Evolutionary conservation across 495 filamentous ascomycete species (phyloP).

Genomic region (Penicillium bovifimosum): DNA sequence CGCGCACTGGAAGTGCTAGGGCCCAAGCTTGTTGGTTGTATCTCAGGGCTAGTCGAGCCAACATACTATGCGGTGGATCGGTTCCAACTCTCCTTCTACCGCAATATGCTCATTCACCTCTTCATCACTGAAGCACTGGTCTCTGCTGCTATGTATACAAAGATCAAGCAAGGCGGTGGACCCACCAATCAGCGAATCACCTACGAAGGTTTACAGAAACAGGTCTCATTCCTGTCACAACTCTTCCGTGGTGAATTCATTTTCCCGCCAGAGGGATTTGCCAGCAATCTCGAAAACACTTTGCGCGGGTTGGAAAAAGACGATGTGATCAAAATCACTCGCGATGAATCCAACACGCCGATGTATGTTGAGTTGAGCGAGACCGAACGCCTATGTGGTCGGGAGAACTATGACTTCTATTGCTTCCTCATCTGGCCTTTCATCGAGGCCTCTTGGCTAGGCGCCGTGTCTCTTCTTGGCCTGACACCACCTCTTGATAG

Average conservation of each 20-base stretch:
- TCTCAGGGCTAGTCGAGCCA: constrained; percentile 73
- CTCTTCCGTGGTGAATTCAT: constrained; percentile 97
- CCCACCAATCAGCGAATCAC: constrained; percentile 72
- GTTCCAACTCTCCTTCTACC: constrained; percentile 95
- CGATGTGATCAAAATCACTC: constrained; percentile 65
- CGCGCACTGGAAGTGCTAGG: constrained; percentile 88
- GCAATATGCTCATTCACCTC: constrained; percentile 98
- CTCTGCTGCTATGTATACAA: constrained; percentile 80
- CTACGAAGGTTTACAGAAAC: constrained; percentile 61
- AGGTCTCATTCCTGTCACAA: constrained; percentile 84
- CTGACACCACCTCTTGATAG: constrained; percentile 65
- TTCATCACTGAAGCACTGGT: constrained; percentile 91
- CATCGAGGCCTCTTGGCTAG: constrained; percentile 88
- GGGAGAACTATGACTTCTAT: constrained; percentile 97
- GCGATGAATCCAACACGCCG: constrained; percentile 50
- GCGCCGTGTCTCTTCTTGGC: constrained; percentile 77
- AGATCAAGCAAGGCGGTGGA: constrained; percentile 82
- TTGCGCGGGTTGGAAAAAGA: constrained; percentile 72
- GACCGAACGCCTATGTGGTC: constrained; percentile 65
- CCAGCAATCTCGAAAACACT: constrained; percentile 72
- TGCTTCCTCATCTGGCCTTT: constrained; percentile 98
- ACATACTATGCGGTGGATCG: constrained; percentile 92
- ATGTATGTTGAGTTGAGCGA: constrained; percentile 67
- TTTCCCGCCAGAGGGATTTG: constrained; percentile 80
- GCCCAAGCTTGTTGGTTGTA: constrained; percentile 73